These are phyloP conservation scores for Pleurotus salmoneostramineus DNA, from an alignment of 768 basidiomycete species.

Conservation along the genomic window DNA sequence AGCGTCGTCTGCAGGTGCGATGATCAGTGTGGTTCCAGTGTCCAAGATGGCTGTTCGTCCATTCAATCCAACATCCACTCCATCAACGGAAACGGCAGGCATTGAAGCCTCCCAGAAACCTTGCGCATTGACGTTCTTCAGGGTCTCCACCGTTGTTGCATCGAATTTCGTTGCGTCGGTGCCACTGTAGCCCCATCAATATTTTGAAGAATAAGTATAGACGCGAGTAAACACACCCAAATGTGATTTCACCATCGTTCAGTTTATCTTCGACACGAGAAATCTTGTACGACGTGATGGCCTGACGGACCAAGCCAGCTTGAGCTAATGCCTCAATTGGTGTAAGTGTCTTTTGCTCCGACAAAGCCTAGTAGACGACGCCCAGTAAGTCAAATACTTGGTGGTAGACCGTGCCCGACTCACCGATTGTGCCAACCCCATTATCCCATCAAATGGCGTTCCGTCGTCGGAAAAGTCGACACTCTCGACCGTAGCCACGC, in stretches of 20 bases:
- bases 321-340: slow-evolving; percentile 67
- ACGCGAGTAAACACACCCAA: slow-evolving; percentile 41
- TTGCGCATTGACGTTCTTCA: slow-evolving; percentile 56
- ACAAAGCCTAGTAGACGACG: slow-evolving; percentile 40
- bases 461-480: slow-evolving; percentile 43
- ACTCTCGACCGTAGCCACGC: slow-evolving; percentile 53
- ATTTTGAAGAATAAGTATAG: neutral
- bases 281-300: slow-evolving; percentile 79
- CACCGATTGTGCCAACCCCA: slow-evolving; percentile 74
- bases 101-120: slow-evolving; percentile 83
- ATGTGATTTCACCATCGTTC: slow-evolving; percentile 79
- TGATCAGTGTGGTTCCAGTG: slow-evolving; percentile 49
- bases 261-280: slow-evolving; percentile 62
- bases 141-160: slow-evolving; percentile 45
- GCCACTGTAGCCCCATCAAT: slow-evolving; percentile 24
- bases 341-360: slow-evolving; percentile 58
- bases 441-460: slow-evolving; percentile 65
- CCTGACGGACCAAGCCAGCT: slow-evolving; percentile 48
- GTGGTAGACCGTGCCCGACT: slow-evolving; percentile 14
- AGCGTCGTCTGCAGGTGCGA: slow-evolving; percentile 36
- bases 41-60: slow-evolving; percentile 75
- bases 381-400: neutral
- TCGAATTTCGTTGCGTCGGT: slow-evolving; percentile 71
- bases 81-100: slow-evolving; percentile 55
- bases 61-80: slow-evolving; percentile 40